These are phyloP conservation scores for Penicillium sp. DNA, from an alignment of 2,329 filamentous ascomycete species.

Conservation along the genomic window DNA sequence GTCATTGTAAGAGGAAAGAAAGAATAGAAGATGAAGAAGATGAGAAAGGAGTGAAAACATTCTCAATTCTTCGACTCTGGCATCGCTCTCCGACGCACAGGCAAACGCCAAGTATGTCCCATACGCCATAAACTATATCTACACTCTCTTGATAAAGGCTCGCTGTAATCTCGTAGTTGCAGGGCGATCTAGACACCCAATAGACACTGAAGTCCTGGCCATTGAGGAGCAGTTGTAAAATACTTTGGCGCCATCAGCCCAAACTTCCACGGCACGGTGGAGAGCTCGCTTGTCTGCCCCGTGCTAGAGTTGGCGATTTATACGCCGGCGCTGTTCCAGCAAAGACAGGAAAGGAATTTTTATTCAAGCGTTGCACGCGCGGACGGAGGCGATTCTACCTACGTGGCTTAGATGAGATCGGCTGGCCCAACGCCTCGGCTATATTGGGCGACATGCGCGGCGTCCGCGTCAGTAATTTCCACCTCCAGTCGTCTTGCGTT, in stretches of 20 bases:
- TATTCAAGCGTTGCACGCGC: slow-evolving; percentile 38
- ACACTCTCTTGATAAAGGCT: too few relatives aligned
- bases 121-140: too few relatives aligned
- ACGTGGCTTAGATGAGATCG: slow-evolving; percentile 54
- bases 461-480: slow-evolving; percentile 52
- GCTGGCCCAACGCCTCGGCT: slow-evolving; percentile 47
- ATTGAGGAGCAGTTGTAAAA: too few relatives aligned
- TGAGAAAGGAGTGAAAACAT: too few relatives aligned
- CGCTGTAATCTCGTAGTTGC: too few relatives aligned
- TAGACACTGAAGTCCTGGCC: too few relatives aligned
- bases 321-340: slow-evolving; percentile 48
- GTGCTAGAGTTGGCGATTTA: slow-evolving; percentile 25
- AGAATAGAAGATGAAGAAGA: too few relatives aligned
- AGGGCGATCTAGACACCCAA: too few relatives aligned
- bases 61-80: neutral
- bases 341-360: slow-evolving; percentile 16
- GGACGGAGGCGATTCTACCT: slow-evolving; percentile 49
- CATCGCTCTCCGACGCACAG: slow-evolving; percentile 50
- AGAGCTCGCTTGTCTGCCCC: slow-evolving; percentile 29
- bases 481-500: slow-evolving; percentile 48
- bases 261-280: too few relatives aligned
- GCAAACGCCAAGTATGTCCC: slow-evolving; percentile 52
- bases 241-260: too few relatives aligned
- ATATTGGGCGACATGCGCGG: slow-evolving; percentile 39
- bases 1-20: too few relatives aligned